Conservation (phyloP, 2,329 filamentous ascomycete species). For the Stagonosporopsis rhizophila region DNA sequence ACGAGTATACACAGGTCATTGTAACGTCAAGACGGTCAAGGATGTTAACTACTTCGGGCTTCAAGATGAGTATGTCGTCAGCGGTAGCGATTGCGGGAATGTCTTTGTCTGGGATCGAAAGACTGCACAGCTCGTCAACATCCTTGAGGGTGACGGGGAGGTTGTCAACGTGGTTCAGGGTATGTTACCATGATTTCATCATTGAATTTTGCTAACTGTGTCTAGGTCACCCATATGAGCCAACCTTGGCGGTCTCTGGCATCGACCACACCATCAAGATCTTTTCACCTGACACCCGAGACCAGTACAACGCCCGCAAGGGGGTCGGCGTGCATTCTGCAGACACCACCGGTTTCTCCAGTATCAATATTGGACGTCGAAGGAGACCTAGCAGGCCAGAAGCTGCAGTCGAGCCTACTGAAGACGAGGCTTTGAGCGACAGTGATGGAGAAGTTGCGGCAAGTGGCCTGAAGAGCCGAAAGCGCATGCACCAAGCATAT, state of each 20-base stretch:
- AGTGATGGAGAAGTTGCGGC: slow-evolving; percentile 50
- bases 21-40: slow-evolving; percentile 72
- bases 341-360: slow-evolving; percentile 53
- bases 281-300: slow-evolving; percentile 66
- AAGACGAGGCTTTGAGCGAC: slow-evolving; percentile 28
- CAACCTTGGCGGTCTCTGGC: slow-evolving; percentile 69
- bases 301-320: slow-evolving; percentile 63
- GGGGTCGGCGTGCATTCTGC: slow-evolving; percentile 65
- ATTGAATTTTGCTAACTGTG: slow-evolving; percentile 2
- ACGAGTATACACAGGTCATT: slow-evolving; percentile 67
- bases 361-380: slow-evolving; percentile 40
- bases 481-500: slow-evolving; percentile 66
- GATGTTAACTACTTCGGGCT: slow-evolving; percentile 73
- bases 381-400: slow-evolving; percentile 14
- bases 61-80: slow-evolving; percentile 72
- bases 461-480: slow-evolving; percentile 62
- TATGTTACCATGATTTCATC: slow-evolving; percentile 29
- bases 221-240: slow-evolving; percentile 70
- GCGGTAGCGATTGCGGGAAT: slow-evolving; percentile 70
- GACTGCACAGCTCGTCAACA: slow-evolving; percentile 66
- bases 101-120: slow-evolving; percentile 74
- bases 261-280: slow-evolving; percentile 75
- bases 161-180: slow-evolving; percentile 74
- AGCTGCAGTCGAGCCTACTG: slow-evolving; percentile 7
- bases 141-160: slow-evolving; percentile 70